Evolutionary conservation across 1,284 basidiomycete species (phyloP).

Genomic region (Leccinum solheimii): DNA sequence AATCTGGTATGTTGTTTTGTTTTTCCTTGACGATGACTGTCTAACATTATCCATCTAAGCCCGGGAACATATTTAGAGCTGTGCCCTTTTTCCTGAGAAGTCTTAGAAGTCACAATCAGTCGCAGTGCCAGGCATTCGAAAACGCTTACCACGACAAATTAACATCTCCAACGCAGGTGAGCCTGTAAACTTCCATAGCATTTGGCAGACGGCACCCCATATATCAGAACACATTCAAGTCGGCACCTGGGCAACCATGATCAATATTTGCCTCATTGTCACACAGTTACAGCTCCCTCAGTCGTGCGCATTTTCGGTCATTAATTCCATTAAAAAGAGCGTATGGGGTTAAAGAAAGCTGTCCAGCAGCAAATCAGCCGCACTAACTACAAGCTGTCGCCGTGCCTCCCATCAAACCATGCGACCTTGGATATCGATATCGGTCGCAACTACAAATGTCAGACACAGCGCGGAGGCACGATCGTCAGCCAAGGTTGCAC

Average conservation of each 20-base stretch:
- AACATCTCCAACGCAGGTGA: background rate
- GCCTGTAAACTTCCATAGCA: background rate
- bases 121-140: too few species aligned
- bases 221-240: background rate
- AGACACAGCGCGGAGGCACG: background rate
- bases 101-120: too few species aligned
- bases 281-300: background rate
- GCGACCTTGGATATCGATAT: background rate
- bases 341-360: background rate
- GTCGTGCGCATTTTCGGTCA: background rate
- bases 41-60: background rate
- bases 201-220: background rate
- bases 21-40: background rate
- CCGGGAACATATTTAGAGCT: too few species aligned
- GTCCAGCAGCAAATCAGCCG: background rate
- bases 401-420: background rate
- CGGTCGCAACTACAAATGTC: constrained; percentile 1
- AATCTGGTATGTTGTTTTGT: background rate
- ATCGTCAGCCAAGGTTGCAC: background rate
- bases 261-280: background rate
- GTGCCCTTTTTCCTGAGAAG: background rate
- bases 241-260: background rate
- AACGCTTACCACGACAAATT: too few species aligned
- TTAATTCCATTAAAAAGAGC: background rate
- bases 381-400: background rate